Percentiles rank a stretch among this genome's conserved stretches.
Evolutionary conservation across 306 rosid genomes (phyloP).

Genomic region (Trifolium dubium): DNA sequence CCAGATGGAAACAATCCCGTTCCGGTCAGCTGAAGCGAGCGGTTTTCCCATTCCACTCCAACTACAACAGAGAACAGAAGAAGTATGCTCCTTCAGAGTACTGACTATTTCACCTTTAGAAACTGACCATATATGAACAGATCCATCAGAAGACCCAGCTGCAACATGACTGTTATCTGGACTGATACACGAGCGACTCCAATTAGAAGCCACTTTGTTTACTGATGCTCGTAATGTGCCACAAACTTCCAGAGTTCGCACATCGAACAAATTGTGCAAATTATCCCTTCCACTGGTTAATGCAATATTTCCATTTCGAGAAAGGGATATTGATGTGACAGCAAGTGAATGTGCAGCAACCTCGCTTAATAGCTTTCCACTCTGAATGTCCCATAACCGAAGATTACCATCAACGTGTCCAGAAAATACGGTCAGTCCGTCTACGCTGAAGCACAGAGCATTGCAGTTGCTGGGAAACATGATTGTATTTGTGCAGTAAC

Average conservation of each 20-base stretch:
- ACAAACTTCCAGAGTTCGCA: constrained; percentile 86
- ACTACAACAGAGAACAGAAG: constrained; percentile 84
- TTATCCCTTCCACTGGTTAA: constrained; percentile 98
- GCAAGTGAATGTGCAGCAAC: constrained; percentile 92
- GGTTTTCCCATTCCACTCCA: constrained; percentile 92
- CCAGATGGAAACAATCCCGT: constrained; percentile 87
- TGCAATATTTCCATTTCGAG: constrained; percentile 77
- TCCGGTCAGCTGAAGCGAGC: constrained; percentile 91
- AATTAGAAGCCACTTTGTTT: constrained; percentile 86
- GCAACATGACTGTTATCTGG: constrained; percentile 95
- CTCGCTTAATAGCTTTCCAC: constrained; percentile 83
- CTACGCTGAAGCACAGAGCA: constrained; percentile 84
- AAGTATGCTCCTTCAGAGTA: constrained; percentile 79
- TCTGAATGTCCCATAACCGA: constrained; percentile 86
- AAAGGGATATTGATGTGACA: constrained; percentile 79
- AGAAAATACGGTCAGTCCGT: constrained; percentile 85
- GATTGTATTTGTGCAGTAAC: constrained; percentile 91
- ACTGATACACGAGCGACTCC: constrained; percentile 97
- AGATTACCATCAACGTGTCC: constrained; percentile 97
- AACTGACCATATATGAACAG: constrained; percentile 82
- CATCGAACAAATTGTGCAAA: constrained; percentile 81
- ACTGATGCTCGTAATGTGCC: constrained; percentile 77
- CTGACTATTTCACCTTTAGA: constrained; percentile 74
- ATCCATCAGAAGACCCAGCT: constrained; percentile 92
- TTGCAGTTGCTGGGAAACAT: constrained; percentile 85